These are phyloP conservation scores for Guyanaporus albipodus DNA, from an alignment of 768 basidiomycete genomes.

Conservation along the genomic window DNA sequence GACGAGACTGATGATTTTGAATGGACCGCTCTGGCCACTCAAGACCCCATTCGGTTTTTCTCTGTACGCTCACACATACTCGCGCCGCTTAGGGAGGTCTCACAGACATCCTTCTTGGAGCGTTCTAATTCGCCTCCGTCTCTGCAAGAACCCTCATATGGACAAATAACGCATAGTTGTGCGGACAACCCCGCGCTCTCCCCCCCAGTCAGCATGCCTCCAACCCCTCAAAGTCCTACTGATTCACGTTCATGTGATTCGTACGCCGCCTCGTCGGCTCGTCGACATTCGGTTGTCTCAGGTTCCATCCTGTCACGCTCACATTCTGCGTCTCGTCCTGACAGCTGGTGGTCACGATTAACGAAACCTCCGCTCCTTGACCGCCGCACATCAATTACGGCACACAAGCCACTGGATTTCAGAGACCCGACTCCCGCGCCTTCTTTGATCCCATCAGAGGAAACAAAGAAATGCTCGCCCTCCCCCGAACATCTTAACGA, in stretches of 20 bases:
- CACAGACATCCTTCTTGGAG: constrained; percentile 21
- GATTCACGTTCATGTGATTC: constrained; percentile 25
- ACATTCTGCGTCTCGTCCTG: constrained; percentile 56
- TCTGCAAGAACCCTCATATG: constrained; percentile 21
- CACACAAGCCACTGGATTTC: constrained; percentile 46
- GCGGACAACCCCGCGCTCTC: constrained; percentile 22
- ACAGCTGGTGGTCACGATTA: constrained; percentile 79
- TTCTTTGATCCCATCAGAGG: constrained; percentile 54
- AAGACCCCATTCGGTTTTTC: constrained; percentile 12
- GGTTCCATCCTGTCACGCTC: constrained; percentile 38
- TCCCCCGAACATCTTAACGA: constrained; percentile 14
- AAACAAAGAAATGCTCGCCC: constrained; percentile 27
- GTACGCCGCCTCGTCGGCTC: constrained; percentile 27
- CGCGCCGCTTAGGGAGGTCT: constrained; percentile 32
- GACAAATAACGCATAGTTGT: constrained; percentile 24
- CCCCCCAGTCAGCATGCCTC: constrained; percentile 10
- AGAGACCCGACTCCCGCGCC: constrained; percentile 81
- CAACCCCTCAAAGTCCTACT: constrained; percentile 21
- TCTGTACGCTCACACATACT: constrained; percentile 27
- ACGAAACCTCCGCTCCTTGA: constrained; percentile 63
- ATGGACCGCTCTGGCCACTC: constrained; percentile 10
- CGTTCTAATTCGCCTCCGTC: constrained; percentile 25
- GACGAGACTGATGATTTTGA: constrained; percentile 13
- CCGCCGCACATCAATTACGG: constrained; percentile 43
- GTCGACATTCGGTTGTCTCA: constrained; percentile 41